Evolutionary conservation across 2,329 filamentous ascomycete genomes (phyloP).

Genomic region (Geosmithia morbida): DNA sequence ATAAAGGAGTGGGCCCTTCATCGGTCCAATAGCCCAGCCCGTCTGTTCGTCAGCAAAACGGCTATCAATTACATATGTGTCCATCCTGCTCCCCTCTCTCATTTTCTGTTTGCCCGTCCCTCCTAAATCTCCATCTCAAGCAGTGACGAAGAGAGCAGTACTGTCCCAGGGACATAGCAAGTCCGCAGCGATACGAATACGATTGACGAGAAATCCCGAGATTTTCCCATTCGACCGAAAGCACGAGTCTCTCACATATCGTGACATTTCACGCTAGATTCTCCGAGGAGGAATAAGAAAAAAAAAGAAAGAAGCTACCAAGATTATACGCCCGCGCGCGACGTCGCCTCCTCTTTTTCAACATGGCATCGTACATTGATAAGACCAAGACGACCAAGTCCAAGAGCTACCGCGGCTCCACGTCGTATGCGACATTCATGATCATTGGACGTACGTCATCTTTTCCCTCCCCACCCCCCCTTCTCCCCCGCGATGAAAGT

Average conservation of each 20-base stretch:
- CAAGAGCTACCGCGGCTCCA: slow-evolving; percentile 41
- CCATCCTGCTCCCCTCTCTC: not conserved
- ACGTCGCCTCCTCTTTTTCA: not conserved
- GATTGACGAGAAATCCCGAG: too few relatives aligned
- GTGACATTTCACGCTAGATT: too few relatives aligned
- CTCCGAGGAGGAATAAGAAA: too few relatives aligned
- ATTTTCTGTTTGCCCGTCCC: too few relatives aligned
- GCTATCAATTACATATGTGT: not conserved
- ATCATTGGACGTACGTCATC: slow-evolving; percentile 75
- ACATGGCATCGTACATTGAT: not conserved
- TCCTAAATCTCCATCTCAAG: too few relatives aligned
- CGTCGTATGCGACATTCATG: slow-evolving; percentile 88
- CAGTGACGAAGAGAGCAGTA: too few relatives aligned
- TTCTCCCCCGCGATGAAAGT: not conserved
- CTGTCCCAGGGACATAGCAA: too few relatives aligned
- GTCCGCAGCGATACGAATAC: too few relatives aligned
- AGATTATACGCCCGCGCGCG: not conserved
- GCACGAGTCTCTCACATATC: too few relatives aligned
- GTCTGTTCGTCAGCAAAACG: not conserved
- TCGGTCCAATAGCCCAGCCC: not conserved
- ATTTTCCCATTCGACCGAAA: too few relatives aligned
- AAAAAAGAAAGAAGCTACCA: too few relatives aligned
- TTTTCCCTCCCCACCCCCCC: slow-evolving; percentile 2
- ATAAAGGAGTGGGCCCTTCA: not conserved
- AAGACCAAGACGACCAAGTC: slow-evolving; percentile 39